phyloP scores from a whole-genome alignment of 2,329 filamentous ascomycete genomes.

The Diaporthe aspalathi region DNA sequence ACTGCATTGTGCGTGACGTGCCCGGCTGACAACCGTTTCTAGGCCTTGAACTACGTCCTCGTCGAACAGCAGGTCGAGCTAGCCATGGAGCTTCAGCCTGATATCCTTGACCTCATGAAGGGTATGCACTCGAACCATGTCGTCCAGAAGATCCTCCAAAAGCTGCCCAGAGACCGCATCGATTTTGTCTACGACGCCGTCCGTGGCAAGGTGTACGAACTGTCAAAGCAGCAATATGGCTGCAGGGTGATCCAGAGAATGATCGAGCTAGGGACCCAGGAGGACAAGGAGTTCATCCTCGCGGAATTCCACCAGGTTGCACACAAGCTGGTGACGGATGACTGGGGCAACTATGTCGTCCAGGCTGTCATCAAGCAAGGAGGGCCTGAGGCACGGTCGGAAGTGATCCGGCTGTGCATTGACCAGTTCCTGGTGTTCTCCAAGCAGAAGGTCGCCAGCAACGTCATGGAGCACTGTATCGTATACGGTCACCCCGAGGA shows the following conservation, averaged over 20 bases:
- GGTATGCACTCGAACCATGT: slow-evolving; percentile 97
- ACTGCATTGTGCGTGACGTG: slow-evolving; percentile 1
- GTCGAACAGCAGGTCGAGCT: slow-evolving; percentile 90
- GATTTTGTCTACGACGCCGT: slow-evolving; percentile 88
- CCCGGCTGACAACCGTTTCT: slow-evolving; percentile 29
- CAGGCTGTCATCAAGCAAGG: slow-evolving; percentile 91
- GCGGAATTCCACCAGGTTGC: slow-evolving; percentile 81
- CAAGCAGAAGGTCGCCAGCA: slow-evolving; percentile 96
- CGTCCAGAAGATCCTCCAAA: slow-evolving; percentile 90
- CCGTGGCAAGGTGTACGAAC: slow-evolving; percentile 76
- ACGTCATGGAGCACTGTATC: slow-evolving; percentile 96
- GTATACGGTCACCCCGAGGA: slow-evolving; percentile 76
- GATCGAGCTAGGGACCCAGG: slow-evolving; percentile 82
- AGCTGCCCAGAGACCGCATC: slow-evolving; percentile 81
- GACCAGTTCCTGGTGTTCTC: slow-evolving; percentile 79
- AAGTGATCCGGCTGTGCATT: slow-evolving; percentile 80
- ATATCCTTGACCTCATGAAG: slow-evolving; percentile 81
- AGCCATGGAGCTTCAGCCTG: slow-evolving; percentile 82
- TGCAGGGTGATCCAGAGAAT: slow-evolving; percentile 95
- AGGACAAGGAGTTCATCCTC: slow-evolving; percentile 78
- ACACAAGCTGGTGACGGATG: slow-evolving; percentile 80
- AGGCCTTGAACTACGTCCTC: slow-evolving; percentile 90
- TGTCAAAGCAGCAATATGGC: slow-evolving; percentile 85
- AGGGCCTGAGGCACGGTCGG: slow-evolving; percentile 75
- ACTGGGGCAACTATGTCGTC: slow-evolving; percentile 96